Conservation (phyloP, 768 basidiomycete species). For the Amanita muscaria region DNA sequence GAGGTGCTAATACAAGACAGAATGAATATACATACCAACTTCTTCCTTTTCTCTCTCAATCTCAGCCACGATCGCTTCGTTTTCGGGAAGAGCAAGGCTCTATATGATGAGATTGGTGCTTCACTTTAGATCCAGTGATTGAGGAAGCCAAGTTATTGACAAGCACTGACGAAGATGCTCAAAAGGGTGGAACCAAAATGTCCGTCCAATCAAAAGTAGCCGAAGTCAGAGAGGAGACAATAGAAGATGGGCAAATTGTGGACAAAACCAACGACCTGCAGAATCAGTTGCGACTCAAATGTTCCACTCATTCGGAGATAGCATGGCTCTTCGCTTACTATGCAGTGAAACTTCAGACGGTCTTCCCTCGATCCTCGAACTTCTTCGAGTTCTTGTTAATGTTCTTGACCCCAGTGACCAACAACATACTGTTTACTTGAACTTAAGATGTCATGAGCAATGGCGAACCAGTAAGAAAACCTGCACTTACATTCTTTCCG, state of each 20-base stretch:
- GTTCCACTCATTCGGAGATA: neutral
- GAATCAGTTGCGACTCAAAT: conserved; percentile 10
- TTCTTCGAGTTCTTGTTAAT: no score
- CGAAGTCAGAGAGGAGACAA: conserved; percentile 13
- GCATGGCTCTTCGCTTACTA: neutral
- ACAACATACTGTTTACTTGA: no score
- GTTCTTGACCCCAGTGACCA: no score
- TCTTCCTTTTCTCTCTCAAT: no score
- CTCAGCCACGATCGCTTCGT: no score
- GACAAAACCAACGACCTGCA: conserved; percentile 2
- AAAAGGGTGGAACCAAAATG: conserved; percentile 52
- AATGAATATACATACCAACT: no score
- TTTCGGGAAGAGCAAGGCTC: no score
- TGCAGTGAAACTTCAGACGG: no score
- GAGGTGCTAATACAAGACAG: no score
- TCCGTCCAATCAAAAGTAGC: conserved; percentile 35
- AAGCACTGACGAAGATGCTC: conserved; percentile 39
- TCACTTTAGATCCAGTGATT: conserved; percentile 46
- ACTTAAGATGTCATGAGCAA: conserved; percentile 14
- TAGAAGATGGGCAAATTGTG: neutral
- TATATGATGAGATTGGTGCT: no score
- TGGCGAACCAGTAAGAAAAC: neutral
- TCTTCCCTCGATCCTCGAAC: no score
- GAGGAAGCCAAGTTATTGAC: conserved; percentile 60
- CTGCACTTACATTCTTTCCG: no score